Evolutionary conservation across 495 filamentous ascomycete species (phyloP).

Genomic region (Lophiotrema nucula): DNA sequence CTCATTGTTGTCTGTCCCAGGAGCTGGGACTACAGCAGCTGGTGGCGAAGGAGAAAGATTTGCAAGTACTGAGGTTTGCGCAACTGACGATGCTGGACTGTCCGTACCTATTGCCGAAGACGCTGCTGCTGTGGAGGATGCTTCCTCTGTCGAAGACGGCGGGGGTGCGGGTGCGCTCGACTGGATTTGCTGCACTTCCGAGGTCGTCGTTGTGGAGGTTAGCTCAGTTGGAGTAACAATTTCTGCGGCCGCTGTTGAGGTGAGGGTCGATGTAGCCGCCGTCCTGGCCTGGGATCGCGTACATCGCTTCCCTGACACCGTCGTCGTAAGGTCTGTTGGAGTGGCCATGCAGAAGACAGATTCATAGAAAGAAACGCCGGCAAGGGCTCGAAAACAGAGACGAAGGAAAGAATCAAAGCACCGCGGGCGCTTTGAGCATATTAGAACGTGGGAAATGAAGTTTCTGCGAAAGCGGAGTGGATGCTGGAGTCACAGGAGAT

Average conservation of each 20-base stretch:
- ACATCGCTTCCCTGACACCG: conserved; percentile 32
- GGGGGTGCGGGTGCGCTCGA: conserved; percentile 14
- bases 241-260: conserved; percentile 14
- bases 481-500: conserved; percentile 13
- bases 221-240: conserved; percentile 9
- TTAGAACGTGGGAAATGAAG: conserved; percentile 26
- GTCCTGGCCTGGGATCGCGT: conserved; percentile 26
- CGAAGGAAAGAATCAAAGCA: conserved; percentile 20
- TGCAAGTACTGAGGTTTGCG: conserved; percentile 20
- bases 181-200: conserved; percentile 8
- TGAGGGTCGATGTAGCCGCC: conserved; percentile 15
- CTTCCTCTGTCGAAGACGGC: not conserved
- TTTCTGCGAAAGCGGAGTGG: conserved; percentile 11
- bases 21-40: conserved; percentile 8
- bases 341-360: conserved; percentile 35
- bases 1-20: not conserved
- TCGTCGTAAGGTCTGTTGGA: conserved; percentile 29
- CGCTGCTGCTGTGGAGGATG: conserved; percentile 1
- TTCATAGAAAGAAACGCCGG: conserved; percentile 30
- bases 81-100: conserved; percentile 15
- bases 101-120: conserved; percentile 22
- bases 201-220: conserved; percentile 10
- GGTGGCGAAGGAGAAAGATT: conserved; percentile 15
- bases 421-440: conserved; percentile 30
- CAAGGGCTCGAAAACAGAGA: conserved; percentile 20